Evolutionary conservation across 352 stramenopile genomes (phyloP).

Genomic region (Globisporangium cystogenes): DNA sequence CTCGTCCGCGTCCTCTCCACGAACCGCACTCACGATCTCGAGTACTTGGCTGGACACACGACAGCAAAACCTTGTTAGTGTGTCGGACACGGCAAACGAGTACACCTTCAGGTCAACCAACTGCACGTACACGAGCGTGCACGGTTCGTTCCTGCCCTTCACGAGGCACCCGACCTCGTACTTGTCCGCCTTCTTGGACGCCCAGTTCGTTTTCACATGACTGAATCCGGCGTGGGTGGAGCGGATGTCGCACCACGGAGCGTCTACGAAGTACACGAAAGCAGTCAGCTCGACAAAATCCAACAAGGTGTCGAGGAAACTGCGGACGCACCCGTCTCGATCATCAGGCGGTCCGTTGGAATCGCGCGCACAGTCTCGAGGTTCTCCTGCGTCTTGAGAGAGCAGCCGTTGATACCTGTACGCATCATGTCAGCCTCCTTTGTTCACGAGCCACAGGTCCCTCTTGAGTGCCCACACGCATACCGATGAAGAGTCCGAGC

Average conservation of each 20-base stretch:
- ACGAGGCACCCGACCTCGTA: conserved; percentile 82
- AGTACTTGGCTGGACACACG: conserved; percentile 57
- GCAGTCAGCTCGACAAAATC: background rate
- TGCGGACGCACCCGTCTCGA: conserved; percentile 84
- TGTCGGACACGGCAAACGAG: background rate
- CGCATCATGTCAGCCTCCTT: background rate
- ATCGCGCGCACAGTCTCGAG: conserved; percentile 90
- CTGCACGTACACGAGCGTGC: conserved; percentile 92
- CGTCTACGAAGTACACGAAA: conserved; percentile 51
- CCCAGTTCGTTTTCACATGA: conserved; percentile 88
- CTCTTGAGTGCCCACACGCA: background rate
- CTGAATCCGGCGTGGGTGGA: conserved; percentile 88
- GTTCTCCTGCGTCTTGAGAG: conserved; percentile 94
- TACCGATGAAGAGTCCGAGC: conserved; percentile 94
- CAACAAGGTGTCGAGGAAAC: background rate
- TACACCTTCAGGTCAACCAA: too few species aligned
- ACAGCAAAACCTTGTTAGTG: conserved; percentile 2
- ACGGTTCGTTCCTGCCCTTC: conserved; percentile 95
- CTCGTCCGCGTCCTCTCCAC: conserved; percentile 37
- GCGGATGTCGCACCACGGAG: conserved; percentile 96
- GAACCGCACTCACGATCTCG: conserved; percentile 72
- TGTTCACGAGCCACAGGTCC: background rate
- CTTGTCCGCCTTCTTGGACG: conserved; percentile 92
- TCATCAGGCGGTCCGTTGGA: conserved; percentile 88
- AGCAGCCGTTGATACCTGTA: conserved; percentile 94